phyloP scores from a whole-genome alignment of 768 basidiomycete species.

The Lanmaoa rubissima region DNA sequence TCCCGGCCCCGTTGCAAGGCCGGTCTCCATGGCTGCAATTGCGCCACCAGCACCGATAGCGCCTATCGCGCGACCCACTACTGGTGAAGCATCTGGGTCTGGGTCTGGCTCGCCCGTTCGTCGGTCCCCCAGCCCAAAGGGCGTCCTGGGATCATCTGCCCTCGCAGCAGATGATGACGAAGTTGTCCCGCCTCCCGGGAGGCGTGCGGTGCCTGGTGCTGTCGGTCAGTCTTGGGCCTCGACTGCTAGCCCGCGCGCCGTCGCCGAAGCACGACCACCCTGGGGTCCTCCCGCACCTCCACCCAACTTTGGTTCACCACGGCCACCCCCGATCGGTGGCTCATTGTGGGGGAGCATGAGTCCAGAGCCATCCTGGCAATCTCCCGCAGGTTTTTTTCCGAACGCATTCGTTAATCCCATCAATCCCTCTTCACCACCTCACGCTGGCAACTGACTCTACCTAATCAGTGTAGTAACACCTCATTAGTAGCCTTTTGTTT shows the following conservation, averaged over 20 bases:
- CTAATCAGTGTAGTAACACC: slow-evolving; percentile 24
- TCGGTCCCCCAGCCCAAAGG: slow-evolving; percentile 58
- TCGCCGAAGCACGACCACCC: slow-evolving; percentile 40
- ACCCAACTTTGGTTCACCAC: slow-evolving; percentile 36
- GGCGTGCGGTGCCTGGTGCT: slow-evolving; percentile 39
- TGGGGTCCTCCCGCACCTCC: slow-evolving; percentile 43
- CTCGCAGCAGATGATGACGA: slow-evolving; percentile 80
- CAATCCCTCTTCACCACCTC: slow-evolving; percentile 50
- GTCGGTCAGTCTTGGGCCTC: slow-evolving; percentile 51
- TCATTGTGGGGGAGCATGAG: slow-evolving; percentile 43
- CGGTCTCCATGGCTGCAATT: slow-evolving; percentile 24
- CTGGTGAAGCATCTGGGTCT: slow-evolving; percentile 45
- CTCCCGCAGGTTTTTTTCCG: slow-evolving; percentile 45
- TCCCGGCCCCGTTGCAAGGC: slow-evolving; percentile 62
- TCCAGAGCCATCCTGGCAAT: slow-evolving; percentile 50
- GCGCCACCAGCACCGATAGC: slow-evolving; percentile 58
- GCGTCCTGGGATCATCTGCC: slow-evolving; percentile 72
- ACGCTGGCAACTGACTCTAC: slow-evolving; percentile 30
- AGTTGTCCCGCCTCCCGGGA: slow-evolving; percentile 54
- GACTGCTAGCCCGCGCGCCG: slow-evolving; percentile 44
- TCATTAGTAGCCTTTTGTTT: slow-evolving; percentile 9
- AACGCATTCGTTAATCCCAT: slow-evolving; percentile 46
- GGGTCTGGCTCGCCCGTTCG: slow-evolving; percentile 59
- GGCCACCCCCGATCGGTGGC: slow-evolving; percentile 35
- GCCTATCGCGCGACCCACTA: slow-evolving; percentile 55